These are phyloP conservation scores for Candida labiduridarum DNA, from an alignment of 1,139 yeast species.

Conservation along the genomic window DNA sequence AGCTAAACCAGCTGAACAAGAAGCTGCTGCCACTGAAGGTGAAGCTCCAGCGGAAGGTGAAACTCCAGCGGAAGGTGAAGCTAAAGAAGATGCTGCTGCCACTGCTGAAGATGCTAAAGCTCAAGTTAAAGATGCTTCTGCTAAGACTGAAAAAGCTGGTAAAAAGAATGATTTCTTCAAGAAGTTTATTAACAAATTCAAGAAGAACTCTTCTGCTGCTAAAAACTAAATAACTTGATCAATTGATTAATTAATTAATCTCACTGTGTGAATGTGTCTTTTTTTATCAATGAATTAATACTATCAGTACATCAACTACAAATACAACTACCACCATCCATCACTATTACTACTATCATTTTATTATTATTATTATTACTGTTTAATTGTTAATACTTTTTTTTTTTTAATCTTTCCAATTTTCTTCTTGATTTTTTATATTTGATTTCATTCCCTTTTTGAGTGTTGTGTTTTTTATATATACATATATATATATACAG, in stretches of 20 bases:
- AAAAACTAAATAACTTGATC: conserved; percentile 19
- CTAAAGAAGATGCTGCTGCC: conserved; percentile 8
- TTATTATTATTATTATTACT: conserved; percentile 1
- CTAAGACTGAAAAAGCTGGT: conserved; percentile 25
- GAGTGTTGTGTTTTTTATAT: not conserved
- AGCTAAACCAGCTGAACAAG: conserved; percentile 11
- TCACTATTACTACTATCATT: not conserved
- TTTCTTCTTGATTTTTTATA: not conserved
- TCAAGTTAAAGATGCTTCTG: conserved; percentile 10
- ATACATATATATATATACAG: not conserved
- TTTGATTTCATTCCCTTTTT: not conserved
- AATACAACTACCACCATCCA: too few relatives aligned
- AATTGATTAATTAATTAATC: too few relatives aligned
- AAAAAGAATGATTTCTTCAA: conserved; percentile 55
- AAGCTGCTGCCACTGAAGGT: conserved; percentile 16
- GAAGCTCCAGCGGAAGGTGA: conserved; percentile 13
- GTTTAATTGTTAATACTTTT: conserved; percentile 2
- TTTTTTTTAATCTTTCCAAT: not conserved
- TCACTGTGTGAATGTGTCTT: not conserved
- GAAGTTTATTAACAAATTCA: conserved; percentile 51
- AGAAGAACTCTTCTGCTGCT: conserved; percentile 44
- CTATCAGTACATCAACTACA: too few relatives aligned
- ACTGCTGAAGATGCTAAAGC: conserved; percentile 15
- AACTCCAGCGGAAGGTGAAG: conserved; percentile 14
- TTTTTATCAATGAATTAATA: too few relatives aligned